Evolutionary conservation across 2,329 filamentous ascomycete species (phyloP).

Genomic region (Blumeria graminis): DNA sequence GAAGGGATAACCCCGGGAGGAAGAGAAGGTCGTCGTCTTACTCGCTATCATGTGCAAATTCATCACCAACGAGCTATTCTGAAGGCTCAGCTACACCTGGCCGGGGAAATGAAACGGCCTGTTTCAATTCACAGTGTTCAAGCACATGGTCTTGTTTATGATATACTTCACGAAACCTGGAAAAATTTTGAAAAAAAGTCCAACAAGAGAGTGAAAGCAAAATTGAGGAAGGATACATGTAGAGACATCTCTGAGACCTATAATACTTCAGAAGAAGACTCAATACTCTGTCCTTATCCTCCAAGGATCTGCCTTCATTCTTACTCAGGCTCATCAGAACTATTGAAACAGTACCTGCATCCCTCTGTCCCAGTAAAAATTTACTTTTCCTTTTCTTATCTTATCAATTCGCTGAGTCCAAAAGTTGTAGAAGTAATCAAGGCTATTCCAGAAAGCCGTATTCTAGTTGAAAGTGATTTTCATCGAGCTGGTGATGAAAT

Average conservation of each 20-base stretch:
- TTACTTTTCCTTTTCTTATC: constrained; percentile 71
- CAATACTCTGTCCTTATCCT: constrained; percentile 37
- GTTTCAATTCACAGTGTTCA: constrained; percentile 48
- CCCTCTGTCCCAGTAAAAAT: constrained; percentile 48
- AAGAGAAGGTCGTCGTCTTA: constrained; percentile 42
- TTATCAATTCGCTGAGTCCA: constrained; percentile 47
- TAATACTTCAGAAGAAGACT: neutral
- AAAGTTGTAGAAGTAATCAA: constrained; percentile 35
- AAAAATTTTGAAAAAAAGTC: constrained; percentile 42
- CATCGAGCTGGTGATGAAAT: constrained; percentile 61
- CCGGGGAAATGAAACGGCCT: constrained; percentile 45
- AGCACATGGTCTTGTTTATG: constrained; percentile 35
- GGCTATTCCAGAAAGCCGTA: constrained; percentile 48
- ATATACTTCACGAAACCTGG: constrained; percentile 41
- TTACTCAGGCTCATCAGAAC: constrained; percentile 56
- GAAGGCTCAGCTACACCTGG: constrained; percentile 42
- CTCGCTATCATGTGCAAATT: constrained; percentile 41
- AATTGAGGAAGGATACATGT: constrained; percentile 19
- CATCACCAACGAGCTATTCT: constrained; percentile 45
- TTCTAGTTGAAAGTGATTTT: constrained; percentile 78
- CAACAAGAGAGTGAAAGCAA: constrained; percentile 32
- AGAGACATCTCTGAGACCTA: neutral
- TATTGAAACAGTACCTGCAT: constrained; percentile 55
- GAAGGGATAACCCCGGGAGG: constrained; percentile 38
- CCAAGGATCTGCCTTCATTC: constrained; percentile 85